Percentiles rank a stretch among this genome's conserved stretches.
These are phyloP conservation scores for Helotiales sp. DNA, from an alignment of 2,329 filamentous ascomycete genomes.

Conservation along the genomic window DNA sequence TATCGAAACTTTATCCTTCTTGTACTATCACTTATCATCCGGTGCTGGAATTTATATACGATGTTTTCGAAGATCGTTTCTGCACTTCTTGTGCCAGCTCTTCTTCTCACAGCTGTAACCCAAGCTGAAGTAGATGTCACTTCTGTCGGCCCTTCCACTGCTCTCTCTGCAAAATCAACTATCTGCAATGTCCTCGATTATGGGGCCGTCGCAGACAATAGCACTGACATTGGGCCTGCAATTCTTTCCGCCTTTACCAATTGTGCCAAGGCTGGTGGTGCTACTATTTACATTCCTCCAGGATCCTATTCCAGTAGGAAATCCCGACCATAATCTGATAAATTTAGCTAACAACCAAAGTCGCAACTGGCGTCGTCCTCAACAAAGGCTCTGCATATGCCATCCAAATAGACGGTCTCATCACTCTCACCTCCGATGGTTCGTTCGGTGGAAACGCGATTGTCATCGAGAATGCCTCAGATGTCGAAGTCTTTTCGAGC, in stretches of 20 bases:
- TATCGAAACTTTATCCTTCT: not conserved
- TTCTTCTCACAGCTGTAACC: conserved; percentile 13
- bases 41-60: conserved; percentile 3
- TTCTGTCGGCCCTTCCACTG: conserved; percentile 32
- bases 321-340: not conserved
- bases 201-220: conserved; percentile 33
- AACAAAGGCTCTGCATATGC: conserved; percentile 37
- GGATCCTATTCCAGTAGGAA: conserved; percentile 17
- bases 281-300: conserved; percentile 21
- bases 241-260: conserved; percentile 31
- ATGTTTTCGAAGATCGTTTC: conserved; percentile 14
- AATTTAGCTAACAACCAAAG: not conserved
- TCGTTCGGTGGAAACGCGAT: conserved; percentile 21
- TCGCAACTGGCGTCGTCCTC: conserved; percentile 18
- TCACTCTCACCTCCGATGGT: conserved; percentile 20
- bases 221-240: conserved; percentile 35
- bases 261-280: conserved; percentile 29
- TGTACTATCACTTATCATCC: not conserved
- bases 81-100: conserved; percentile 2
- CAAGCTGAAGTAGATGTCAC: conserved; percentile 15
- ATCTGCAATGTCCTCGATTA: conserved; percentile 38
- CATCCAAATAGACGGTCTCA: conserved; percentile 38
- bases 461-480: conserved; percentile 25
- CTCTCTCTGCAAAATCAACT: conserved; percentile 29
- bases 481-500: conserved; percentile 39